Base-by-base conservation (phyloP, 176 grass and related monocot genomes). In the Eremochloa ophiuroides region DNA sequence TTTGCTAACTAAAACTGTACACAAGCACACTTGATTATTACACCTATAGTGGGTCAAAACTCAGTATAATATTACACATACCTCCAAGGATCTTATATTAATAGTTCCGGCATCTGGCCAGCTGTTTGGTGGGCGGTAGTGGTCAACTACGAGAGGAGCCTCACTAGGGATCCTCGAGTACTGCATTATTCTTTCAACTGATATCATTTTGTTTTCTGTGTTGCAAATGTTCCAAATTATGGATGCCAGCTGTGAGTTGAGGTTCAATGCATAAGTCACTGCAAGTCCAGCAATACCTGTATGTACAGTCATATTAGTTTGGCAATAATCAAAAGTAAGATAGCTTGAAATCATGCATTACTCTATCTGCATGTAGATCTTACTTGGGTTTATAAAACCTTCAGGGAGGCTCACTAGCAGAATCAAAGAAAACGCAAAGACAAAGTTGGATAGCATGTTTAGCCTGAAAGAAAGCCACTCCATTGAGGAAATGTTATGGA, bases 331-430 rank as follows among this genome's bases (percentile, higher is more conserved):
- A 69, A 69, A 47, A 18, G 10, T 22, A 6, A 17, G 62, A 66
- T 50, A 35, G 6, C 27, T 76, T 67, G 64, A 55, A 42, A 29
- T 75, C 71, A 73, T 10, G 4, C 55, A 31, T 71, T 11, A 80
- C 48, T 84, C 47, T 87, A 80, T 66, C 16, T 81, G 20, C 79
- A 77, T 80, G 29, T 40, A 81, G 30, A 88, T 75, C 96, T 91
- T 84, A 95, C 96, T 98, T 91, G 96, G 93, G 84, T 91, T 93
- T 87, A 98, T 91, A 81, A 98, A 89, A 67, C 96, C 96, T 93
- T 95, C 96, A 33, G 96, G 96, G 60, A 98, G 92, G 73, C 91
- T 98, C 63, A 98, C 85, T 79, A 98, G 88, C 35, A 98, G 82
- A 81, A 85, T 80, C 81, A 98, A 71, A 69, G 96, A 98, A 75